Evolutionary conservation across 306 rosid genomes (phyloP), one percentile per base, ranked within the genome.

Genomic region (Casuarina cunninghamiana): DNA sequence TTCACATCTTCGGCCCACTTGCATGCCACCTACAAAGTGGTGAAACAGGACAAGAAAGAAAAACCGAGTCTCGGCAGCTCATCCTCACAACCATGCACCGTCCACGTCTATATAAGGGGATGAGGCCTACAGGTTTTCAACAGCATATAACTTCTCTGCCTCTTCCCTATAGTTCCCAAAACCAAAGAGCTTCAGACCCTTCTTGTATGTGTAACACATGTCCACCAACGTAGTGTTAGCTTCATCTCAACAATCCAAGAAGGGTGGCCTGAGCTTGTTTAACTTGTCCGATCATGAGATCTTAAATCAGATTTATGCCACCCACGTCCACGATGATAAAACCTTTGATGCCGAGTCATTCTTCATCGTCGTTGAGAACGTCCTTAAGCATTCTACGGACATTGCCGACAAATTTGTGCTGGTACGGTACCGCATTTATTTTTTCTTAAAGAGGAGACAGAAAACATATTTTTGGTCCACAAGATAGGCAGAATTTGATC

Each of bases 301-400:
- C 66, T 3, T n/a, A 19, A 44, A 38, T 5, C 21, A 53, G 4
- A 11, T 72, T 53, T 37, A 37, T 16, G 32, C 13, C 17, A 72
- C 76, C 50, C 69, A 45, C 62, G 88, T 87, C 77, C 84, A 79
- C 57, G 49, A 85, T 6, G 76, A 80, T 60, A 83, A 87, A 66
- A 77, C 65, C 77, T 79, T 79, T 46, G 86, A 87, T 15, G 88
- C 82, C 26, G 79, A 79, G 8, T 80, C 86, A 3, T 86, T 87
- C 77, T 79, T 81, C 82, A 65, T 42, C 17, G 72, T 87, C 71
- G 78, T 84, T 11, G 78, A 83, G 3, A 82, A 67, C 81, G 71
- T 84, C 17, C 78, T 84, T 75, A 82, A 26, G 53, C 86, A 83
- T 62, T 54, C 88, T 2, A 17, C 80, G 6, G 77, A 69, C 0